phyloP scores from a whole-genome alignment of 345 rosid species.

The Moringa oleifera region DNA sequence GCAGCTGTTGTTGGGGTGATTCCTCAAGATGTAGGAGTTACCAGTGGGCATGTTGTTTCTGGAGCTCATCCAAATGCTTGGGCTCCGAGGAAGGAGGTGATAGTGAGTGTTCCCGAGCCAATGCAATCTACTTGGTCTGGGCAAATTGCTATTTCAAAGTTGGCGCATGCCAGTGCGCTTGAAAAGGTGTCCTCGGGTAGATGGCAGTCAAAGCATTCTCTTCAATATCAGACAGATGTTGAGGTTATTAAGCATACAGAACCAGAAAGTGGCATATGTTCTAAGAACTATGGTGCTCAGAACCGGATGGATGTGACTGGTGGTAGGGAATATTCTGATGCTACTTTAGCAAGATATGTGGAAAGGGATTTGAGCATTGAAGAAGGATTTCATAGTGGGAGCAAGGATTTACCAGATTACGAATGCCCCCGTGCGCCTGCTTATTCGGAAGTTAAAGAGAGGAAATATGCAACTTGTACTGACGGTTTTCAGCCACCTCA shows the following conservation, averaged over 20 bases:
- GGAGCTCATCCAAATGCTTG: conserved; percentile 53
- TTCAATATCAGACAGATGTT: conserved; percentile 36
- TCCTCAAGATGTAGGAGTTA: conserved; percentile 28
- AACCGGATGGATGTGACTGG: conserved; percentile 24
- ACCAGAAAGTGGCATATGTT: conserved; percentile 24
- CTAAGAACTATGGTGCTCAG: conserved; percentile 28
- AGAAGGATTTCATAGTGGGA: conserved; percentile 33
- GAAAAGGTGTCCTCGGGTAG: conserved; percentile 74
- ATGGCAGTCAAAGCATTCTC: conserved; percentile 62
- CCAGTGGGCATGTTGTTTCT: conserved; percentile 23
- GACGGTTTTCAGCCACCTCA: conserved; percentile 30
- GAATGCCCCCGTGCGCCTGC: conserved; percentile 25
- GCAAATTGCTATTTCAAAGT: conserved; percentile 44
- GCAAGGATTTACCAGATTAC: conserved; percentile 33
- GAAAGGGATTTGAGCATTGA: conserved; percentile 34
- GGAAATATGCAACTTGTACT: conserved; percentile 19
- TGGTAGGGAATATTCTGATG: conserved; percentile 31
- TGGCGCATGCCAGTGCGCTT: conserved; percentile 63
- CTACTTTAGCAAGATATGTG: conserved; percentile 24
- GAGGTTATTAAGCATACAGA: conserved; percentile 45
- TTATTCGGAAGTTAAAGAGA: conserved; percentile 42
- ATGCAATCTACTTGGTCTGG: conserved; percentile 44
- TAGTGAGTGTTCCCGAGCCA: conserved; percentile 27
- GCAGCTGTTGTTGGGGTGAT: conserved; percentile 19
- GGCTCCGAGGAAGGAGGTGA: conserved; percentile 50